These are phyloP conservation scores for Hyphodiscus hymeniophilus DNA, from an alignment of 495 filamentous ascomycete genomes.

Conservation along the genomic window DNA sequence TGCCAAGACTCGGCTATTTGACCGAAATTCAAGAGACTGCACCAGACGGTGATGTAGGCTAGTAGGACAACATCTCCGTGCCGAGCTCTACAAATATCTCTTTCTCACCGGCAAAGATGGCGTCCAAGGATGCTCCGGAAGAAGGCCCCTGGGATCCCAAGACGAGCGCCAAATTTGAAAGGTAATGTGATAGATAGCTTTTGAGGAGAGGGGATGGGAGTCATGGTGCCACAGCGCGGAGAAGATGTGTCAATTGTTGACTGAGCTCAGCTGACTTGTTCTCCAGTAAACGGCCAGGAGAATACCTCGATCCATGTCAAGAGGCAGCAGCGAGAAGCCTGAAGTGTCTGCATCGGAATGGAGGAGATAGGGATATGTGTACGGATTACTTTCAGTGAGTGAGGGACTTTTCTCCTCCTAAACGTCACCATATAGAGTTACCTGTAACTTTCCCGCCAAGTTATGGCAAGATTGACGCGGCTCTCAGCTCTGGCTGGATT, in stretches of 20 bases:
- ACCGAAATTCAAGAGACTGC: neutral
- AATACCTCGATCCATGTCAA: slow-evolving; percentile 92
- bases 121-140: slow-evolving; percentile 8
- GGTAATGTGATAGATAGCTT: slow-evolving; percentile 22
- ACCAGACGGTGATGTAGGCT: too few species aligned
- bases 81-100: too few species aligned
- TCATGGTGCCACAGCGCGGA: neutral
- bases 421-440: too few species aligned
- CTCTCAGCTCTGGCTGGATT: too few species aligned
- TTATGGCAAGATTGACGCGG: too few species aligned
- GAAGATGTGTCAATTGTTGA: slow-evolving; percentile 1
- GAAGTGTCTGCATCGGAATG: slow-evolving; percentile 80
- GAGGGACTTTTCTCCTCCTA: neutral
- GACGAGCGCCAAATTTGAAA: slow-evolving; percentile 36
- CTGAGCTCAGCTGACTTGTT: neutral
- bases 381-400: slow-evolving; percentile 88
- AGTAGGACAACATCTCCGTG: too few species aligned
- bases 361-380: slow-evolving; percentile 77
- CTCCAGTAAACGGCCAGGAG: slow-evolving; percentile 67
- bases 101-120: too few species aligned
- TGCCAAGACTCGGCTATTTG: neutral
- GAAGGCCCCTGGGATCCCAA: slow-evolving; percentile 31
- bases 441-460: too few species aligned
- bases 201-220: neutral
- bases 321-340: slow-evolving; percentile 83